Percentiles rank a stretch among this genome's conserved stretches.
These are phyloP conservation scores for Gnomoniopsis sp. DNA, from an alignment of 2,329 filamentous ascomycete species.

Conservation along the genomic window DNA sequence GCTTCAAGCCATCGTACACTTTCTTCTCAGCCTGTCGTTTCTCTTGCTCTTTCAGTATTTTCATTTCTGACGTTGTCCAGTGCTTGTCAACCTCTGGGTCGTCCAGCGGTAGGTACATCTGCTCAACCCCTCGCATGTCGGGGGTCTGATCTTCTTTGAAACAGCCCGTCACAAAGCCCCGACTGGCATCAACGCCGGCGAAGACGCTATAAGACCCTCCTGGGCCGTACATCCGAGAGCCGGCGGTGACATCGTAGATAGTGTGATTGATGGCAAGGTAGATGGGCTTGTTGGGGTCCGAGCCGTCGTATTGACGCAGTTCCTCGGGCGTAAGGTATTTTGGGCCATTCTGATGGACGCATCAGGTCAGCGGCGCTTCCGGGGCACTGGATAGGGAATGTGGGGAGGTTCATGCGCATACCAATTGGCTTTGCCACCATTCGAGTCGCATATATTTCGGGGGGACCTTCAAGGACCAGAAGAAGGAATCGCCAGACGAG, in stretches of 20 bases:
- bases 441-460: constrained; percentile 58
- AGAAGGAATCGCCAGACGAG: constrained; percentile 65
- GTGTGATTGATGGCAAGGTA: constrained; percentile 88
- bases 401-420: constrained; percentile 35
- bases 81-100: constrained; percentile 58
- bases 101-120: constrained; percentile 72
- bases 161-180: constrained; percentile 89
- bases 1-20: constrained; percentile 64
- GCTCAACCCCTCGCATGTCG: constrained; percentile 83
- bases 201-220: constrained; percentile 87
- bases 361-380: not conserved
- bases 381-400: not conserved
- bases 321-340: constrained; percentile 70
- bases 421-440: constrained; percentile 58
- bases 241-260: constrained; percentile 78
- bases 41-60: constrained; percentile 58
- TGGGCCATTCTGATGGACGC: constrained; percentile 50
- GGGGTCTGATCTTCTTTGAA: constrained; percentile 81
- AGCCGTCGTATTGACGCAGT: constrained; percentile 74
- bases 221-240: constrained; percentile 70
- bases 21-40: constrained; percentile 58
- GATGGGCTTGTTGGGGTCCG: constrained; percentile 69
- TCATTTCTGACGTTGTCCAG: constrained; percentile 53
- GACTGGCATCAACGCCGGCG: constrained; percentile 78
- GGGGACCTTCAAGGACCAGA: constrained; percentile 62